Evolutionary conservation across 345 rosid species (phyloP), one percentile per base, ranked within the genome.

Genomic region (Brassica juncea): DNA sequence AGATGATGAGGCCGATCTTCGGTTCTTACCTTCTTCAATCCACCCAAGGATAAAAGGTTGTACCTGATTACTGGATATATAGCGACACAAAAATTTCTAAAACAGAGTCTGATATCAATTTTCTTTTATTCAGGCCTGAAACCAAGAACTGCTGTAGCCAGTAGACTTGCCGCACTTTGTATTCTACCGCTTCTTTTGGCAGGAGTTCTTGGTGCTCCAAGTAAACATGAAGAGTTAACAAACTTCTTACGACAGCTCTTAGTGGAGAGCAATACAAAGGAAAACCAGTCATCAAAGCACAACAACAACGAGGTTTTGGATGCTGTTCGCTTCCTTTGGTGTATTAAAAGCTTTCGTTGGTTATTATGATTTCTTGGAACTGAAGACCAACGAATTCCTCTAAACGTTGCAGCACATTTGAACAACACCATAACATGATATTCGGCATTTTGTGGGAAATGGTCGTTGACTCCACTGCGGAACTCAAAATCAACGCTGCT

Each of bases 251-350:
- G 97, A 82, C 90, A 89, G 70, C 87, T 91, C 67, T 84, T 94
- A 82, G 88, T 91, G 32, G 89, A 90, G 71, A 85, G 82, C 44
- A 59, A 83, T 63, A 57, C 68, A 67, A 92, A 84, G 68, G 97
- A 91, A 83, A 85, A 77, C 83, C 92, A 82, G 79, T 68, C 86
- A 75, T 75, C 83, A 34, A 84, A 81, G 84, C 83, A 62, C 82
- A 82, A 25, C 31, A 28, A 28, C 73, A 80, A 72, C 37, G 99
- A 92, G 80, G 84, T 88, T 30, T 82, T 90, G 72, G 84, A 88
- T 82, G 95, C 97, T 59, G 92, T 91, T 77, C 97, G 93, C 73
- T 92, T 91, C 86, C 99, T 94, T 73, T 92, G 99, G 99, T 94
- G 70, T 34, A 91, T 72, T 68, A 37, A 57, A 35, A 57, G 66